Evolutionary conservation across 2,329 filamentous ascomycete species (phyloP).

Genomic region (Leptographium procerum): DNA sequence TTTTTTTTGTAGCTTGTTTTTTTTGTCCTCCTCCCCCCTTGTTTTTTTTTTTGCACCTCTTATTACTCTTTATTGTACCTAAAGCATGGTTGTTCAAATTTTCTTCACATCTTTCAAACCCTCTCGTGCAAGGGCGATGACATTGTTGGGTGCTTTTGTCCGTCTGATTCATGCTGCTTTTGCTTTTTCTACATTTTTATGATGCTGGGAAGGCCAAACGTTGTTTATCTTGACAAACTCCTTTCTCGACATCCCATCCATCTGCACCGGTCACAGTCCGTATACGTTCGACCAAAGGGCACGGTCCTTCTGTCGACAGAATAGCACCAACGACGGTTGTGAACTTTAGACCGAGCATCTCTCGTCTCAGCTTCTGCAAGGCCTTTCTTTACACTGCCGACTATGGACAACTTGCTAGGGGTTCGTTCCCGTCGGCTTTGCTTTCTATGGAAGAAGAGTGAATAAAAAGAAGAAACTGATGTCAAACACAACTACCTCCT

Average conservation of each 20-base stretch:
- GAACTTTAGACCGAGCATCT: too few relatives aligned
- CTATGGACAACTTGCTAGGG: not conserved
- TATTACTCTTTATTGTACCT: not conserved
- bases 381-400: too few relatives aligned
- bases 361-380: not conserved
- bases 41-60: not conserved
- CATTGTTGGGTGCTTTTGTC: slow-evolving; percentile 11
- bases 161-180: not conserved
- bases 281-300: too few relatives aligned
- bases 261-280: not conserved
- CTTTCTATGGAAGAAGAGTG: not conserved
- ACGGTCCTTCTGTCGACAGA: not conserved
- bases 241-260: not conserved
- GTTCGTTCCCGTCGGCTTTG: too few relatives aligned
- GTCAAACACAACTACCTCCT: not conserved
- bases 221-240: not conserved
- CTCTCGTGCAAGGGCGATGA: not conserved
- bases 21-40: not conserved
- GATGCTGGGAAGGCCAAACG: not conserved
- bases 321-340: not conserved
- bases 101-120: not conserved
- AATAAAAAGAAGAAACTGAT: not conserved
- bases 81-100: slow-evolving; percentile 1
- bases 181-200: not conserved
- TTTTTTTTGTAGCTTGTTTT: slow-evolving; percentile 1